Conservation (phyloP, 2,329 filamentous ascomycete species). For the Dendrostoma leiphaemia region DNA sequence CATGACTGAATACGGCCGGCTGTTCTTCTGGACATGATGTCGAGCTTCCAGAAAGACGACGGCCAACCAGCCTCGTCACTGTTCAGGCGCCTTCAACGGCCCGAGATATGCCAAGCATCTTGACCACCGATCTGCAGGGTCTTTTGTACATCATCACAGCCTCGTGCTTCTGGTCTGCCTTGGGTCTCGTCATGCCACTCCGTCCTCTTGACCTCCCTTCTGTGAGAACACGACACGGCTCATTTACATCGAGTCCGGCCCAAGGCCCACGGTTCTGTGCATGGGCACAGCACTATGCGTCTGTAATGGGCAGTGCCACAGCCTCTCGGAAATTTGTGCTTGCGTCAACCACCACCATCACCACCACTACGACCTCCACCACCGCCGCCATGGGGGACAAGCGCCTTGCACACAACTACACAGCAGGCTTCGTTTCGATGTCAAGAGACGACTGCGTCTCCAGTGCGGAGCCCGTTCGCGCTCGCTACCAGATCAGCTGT, state of each 20-base stretch:
- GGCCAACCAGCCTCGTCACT: not conserved
- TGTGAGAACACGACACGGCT: too few species aligned
- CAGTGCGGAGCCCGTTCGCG: not conserved
- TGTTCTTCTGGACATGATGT: not conserved
- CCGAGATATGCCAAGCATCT: not conserved
- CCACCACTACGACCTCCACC: not conserved
- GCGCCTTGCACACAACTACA: not conserved
- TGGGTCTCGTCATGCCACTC: too few species aligned
- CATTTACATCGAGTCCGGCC: too few species aligned
- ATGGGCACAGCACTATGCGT: too few species aligned
- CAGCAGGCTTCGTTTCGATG: too few species aligned
- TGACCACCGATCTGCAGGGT: not conserved
- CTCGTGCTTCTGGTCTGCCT: too few species aligned
- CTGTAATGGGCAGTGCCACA: not conserved
- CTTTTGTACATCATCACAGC: not conserved
- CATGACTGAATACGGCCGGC: not conserved
- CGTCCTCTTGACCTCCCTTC: too few species aligned
- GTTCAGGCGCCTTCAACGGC: not conserved
- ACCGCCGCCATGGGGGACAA: not conserved
- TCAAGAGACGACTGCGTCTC: too few species aligned
- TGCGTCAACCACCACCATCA: not conserved
- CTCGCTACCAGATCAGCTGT: conserved; percentile 4
- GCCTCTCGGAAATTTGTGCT: not conserved
- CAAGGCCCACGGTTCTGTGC: too few species aligned
- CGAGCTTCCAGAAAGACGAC: not conserved